A percentile compares a stretch with the other conserved stretches of the same genome.
These are phyloP conservation scores for Wolfiporia cocos DNA, from an alignment of 1,284 basidiomycete species.

Conservation along the genomic window DNA sequence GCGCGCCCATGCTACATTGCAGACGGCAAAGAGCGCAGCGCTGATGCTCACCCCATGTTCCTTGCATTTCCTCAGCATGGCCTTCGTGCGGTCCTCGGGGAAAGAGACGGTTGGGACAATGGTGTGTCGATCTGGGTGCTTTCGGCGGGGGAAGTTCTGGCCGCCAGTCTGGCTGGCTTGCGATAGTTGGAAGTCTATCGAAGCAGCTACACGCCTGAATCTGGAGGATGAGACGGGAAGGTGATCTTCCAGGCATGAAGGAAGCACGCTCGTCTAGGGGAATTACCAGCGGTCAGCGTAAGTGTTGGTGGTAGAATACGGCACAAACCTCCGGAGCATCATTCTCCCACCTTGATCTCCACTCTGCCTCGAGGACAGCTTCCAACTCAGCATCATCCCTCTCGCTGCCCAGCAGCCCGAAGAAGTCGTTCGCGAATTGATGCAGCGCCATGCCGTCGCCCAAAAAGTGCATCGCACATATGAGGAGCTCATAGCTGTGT, in stretches of 20 bases:
- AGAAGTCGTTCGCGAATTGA: conserved; percentile 68
- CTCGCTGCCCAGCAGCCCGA: conserved; percentile 45
- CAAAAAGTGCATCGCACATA: conserved; percentile 69
- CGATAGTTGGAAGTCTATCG: conserved; percentile 48
- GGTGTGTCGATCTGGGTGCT: conserved; percentile 45
- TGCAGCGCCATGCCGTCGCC: conserved; percentile 81
- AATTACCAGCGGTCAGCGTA: conserved; percentile 4
- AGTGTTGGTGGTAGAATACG: too few species aligned
- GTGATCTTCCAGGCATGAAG: conserved; percentile 46
- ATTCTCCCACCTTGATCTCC: conserved; percentile 35
- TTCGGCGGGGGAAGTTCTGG: conserved; percentile 53
- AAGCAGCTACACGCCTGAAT: conserved; percentile 39
- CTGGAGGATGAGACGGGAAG: conserved; percentile 29
- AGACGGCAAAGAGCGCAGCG: conserved; percentile 68
- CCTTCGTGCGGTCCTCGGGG: conserved; percentile 45
- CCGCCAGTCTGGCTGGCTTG: conserved; percentile 50
- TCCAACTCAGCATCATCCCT: conserved; percentile 37
- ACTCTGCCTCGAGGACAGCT: conserved; percentile 39
- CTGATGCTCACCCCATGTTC: conserved; percentile 67
- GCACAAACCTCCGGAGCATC: too few species aligned
- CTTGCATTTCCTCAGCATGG: conserved; percentile 63
- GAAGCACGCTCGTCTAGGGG: conserved; percentile 25
- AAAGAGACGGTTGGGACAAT: conserved; percentile 61
- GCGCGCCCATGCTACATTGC: conserved; percentile 67
- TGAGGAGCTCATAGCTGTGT: conserved; percentile 45